phyloP scores from a whole-genome alignment of 192 early-diverging fungal species.

The Rhizophagus clarus region DNA sequence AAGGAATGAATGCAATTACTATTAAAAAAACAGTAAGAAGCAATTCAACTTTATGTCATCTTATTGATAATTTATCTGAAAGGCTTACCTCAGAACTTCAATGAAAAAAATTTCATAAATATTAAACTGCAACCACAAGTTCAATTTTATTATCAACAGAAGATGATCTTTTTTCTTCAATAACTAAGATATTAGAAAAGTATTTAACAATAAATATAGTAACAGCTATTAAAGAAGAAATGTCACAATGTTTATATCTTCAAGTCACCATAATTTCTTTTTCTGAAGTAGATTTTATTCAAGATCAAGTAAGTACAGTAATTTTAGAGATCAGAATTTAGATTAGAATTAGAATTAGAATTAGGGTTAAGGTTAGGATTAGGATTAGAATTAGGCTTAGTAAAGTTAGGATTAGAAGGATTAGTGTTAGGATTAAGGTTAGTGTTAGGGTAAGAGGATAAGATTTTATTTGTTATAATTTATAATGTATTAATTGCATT shows the following conservation, averaged over 20 bases:
- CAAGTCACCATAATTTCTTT: too few species aligned
- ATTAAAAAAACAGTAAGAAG: background rate
- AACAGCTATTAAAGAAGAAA: too few species aligned
- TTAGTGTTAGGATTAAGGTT: too few species aligned
- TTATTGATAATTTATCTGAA: background rate
- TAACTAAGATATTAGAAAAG: background rate
- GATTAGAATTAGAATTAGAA: too few species aligned
- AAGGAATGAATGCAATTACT: background rate
- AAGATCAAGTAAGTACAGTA: too few species aligned
- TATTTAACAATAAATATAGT: background rate
- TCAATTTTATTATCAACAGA: background rate
- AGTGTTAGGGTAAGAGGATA: too few species aligned
- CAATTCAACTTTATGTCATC: background rate
- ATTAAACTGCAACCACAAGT: background rate
- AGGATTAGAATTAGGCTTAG: too few species aligned
- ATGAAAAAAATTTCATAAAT: too few species aligned
- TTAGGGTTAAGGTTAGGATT: background rate
- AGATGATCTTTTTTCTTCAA: background rate
- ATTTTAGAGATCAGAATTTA: too few species aligned
- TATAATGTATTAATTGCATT: background rate
- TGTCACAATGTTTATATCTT: too few species aligned
- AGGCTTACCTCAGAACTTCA: background rate
- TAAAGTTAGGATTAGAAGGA: too few species aligned
- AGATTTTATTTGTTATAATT: background rate
- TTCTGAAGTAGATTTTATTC: too few species aligned